Evolutionary conservation across 805 yeast species (phyloP), one percentile per base, ranked within the genome.

Genomic region (Lachancea cidri): DNA sequence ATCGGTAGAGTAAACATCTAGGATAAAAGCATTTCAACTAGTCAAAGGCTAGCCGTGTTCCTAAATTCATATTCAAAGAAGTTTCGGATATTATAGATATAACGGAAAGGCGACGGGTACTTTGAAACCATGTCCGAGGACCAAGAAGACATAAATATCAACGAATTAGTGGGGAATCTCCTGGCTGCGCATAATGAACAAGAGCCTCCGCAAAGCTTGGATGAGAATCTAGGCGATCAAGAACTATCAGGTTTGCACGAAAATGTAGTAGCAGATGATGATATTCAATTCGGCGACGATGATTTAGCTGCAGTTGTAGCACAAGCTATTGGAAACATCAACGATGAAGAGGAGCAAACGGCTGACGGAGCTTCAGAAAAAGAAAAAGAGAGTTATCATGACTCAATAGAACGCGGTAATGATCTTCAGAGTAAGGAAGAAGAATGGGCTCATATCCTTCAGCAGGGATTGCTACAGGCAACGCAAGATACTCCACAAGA

Each of bases 291-390:
- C 15, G 44, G 46, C 7, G 69, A 62, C 31, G 60, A 52, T 20
- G 69, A 65, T 45, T 44, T 68, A 19, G 71, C 64, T 16, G 60
- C 65, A 16, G 68, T 64, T 14, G 72, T 67, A 3, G 65, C 67
- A 15, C 65, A 58, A 46, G 73, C 73, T 2, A 66, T 68, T 24
- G 57, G 59, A 11, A 44, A 46, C 29, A 52, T 59, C 45, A 51
- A 52, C 29, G 30, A 39, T 24, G 19, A 24, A 22, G 39, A 34
- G 7, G 32, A 36, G 8, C 34, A 31, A 16, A 14, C 36, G 4
- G 34, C 19, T 15, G 22, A 16, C 15, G 31, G 37, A 24, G 25
- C 41, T 20, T 14, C 39, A 24, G 15, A 39, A 27, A 6, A 29
- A 38, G 7, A 38, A 29, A 16, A 29, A 30, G 33, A 30, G 33